Percentiles rank a stretch among this genome's conserved stretches.
phyloP scores from a whole-genome alignment of 768 basidiomycete species.

The Trametes coccinea region DNA sequence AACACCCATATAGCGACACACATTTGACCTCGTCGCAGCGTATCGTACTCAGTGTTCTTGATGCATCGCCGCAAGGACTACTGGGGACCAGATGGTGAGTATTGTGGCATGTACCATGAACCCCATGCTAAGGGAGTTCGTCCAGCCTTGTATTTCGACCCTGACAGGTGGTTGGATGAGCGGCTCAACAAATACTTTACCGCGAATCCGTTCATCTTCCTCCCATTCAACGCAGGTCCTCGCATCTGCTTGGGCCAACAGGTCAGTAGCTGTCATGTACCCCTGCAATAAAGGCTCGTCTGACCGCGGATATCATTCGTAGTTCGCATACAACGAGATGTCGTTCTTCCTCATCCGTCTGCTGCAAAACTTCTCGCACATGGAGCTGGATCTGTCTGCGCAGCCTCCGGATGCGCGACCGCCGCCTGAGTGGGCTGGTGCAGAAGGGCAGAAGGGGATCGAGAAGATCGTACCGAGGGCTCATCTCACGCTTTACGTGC shows the following conservation, averaged over 20 bases:
- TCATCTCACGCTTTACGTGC: conserved; percentile 46
- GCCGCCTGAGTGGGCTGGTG: conserved; percentile 35
- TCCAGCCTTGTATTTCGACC: conserved; percentile 51
- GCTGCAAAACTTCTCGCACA: conserved; percentile 47
- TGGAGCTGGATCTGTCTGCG: conserved; percentile 41
- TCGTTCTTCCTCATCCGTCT: conserved; percentile 56
- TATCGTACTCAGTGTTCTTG: conserved; percentile 31
- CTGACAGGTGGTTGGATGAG: conserved; percentile 64
- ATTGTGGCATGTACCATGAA: no score
- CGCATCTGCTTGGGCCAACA: conserved; percentile 62
- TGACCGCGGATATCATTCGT: background rate
- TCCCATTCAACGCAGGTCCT: conserved; percentile 70
- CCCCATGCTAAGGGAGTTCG: background rate
- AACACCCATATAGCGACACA: conserved; percentile 22
- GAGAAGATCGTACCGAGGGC: conserved; percentile 43
- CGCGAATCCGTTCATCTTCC: conserved; percentile 67
- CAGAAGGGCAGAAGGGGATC: conserved; percentile 37
- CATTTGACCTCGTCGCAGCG: background rate
- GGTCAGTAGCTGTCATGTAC: conserved; percentile 19
- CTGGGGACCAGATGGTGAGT: conserved; percentile 55
- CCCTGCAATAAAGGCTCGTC: no score
- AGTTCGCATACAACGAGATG: conserved; percentile 57
- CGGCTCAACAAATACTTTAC: conserved; percentile 53
- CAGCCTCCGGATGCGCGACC: conserved; percentile 35
- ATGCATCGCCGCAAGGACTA: conserved; percentile 47